Base-by-base conservation (phyloP, 2,329 filamentous ascomycete species). In the Clarireedia paspali region DNA sequence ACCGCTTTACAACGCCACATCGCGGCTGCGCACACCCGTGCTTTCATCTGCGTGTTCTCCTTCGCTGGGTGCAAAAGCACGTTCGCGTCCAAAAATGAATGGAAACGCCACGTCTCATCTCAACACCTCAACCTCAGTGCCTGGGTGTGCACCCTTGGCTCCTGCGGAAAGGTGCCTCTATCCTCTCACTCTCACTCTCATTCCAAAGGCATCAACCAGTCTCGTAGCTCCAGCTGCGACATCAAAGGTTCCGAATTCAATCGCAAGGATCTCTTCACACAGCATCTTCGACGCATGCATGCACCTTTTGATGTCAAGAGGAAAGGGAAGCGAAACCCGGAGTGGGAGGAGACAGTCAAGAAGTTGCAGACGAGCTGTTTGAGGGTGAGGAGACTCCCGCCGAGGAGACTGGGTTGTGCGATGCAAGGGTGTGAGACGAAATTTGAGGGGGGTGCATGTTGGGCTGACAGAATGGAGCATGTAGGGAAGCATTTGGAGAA, bases 221-320 rank as follows among this genome's bases (percentile, higher is more conserved):
- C 3, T 12, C 4, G 7, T 9, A 36, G 4, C 20, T 4, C 6
- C 15, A n/a, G 26, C 39, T 48, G 38, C 15, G 45, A 63, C 2
- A 6, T 69, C 34, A 48, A 58, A 42, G 60, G 59, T 1, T 57
- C 55, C 17, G 60, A 63, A 34, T 96, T 96, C 75, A 95, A 95
- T 71, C 87, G 91, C 66, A 95, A 95, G 69, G 91, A 96, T 66
- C 81, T 96, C 9, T 96, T 91, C 73, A 89, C 87, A 0, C 90
- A 95, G 66, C 92, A 96, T 67, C 78, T 92, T 2, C 81, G 89
- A 5, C 86, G 92, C 47, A 95, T 95, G 89, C 91, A 96, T 68
- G 76, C 80, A 0, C 79, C 81, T 0, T 70, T 77, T 60, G 15
- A 70, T 2, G 63, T 73, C 47, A 67, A 71, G 55, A 64, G 69